phyloP scores from a whole-genome alignment of 2,329 filamentous ascomycete species.

The Alternaria sp. region DNA sequence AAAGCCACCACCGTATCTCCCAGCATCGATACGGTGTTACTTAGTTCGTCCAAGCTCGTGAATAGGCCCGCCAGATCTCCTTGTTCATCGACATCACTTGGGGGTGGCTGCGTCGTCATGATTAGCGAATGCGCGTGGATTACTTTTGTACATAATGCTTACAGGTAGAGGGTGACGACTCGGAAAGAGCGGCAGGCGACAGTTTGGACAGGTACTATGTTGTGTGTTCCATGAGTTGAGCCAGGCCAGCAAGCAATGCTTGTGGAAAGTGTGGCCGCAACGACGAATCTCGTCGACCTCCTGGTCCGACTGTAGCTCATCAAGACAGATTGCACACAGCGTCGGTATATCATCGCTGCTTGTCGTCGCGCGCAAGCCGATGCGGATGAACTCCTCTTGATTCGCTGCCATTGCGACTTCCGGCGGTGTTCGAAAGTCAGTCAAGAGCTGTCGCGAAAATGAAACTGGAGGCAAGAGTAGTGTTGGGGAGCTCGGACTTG shows the following conservation, averaged over 20 bases:
- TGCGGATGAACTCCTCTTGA: neutral
- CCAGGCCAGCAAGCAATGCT: neutral
- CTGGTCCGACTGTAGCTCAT: neutral
- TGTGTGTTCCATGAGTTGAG: neutral
- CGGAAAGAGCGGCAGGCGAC: neutral
- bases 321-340: neutral
- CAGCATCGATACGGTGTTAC: neutral
- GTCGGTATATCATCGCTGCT: neutral
- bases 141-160: neutral
- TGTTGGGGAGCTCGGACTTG: neutral
- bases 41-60: neutral
- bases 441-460: neutral
- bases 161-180: neutral
- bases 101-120: neutral
- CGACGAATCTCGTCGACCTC: neutral
- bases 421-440: neutral
- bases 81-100: neutral
- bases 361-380: neutral
- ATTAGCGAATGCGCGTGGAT: neutral
- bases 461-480: neutral
- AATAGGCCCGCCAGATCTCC: neutral
- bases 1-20: neutral
- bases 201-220: neutral
- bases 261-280: slow-evolving; percentile 1
- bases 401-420: neutral